Evolutionary conservation across 352 stramenopile species (phyloP).

Genomic region (Globisporangium cederbergense): DNA sequence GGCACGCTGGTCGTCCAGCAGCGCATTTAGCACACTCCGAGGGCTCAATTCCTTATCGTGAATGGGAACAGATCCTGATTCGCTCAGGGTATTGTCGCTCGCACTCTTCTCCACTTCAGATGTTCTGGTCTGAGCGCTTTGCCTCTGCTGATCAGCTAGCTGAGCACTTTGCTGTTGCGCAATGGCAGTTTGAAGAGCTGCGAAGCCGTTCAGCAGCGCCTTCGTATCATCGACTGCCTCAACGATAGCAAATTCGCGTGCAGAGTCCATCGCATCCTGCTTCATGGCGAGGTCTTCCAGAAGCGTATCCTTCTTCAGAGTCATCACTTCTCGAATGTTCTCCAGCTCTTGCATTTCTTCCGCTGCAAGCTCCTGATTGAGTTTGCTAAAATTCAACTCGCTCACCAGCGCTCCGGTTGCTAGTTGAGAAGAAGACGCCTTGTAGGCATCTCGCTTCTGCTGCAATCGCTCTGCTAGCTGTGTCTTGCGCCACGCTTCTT

Average conservation of each 20-base stretch:
- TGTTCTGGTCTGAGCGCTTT: not conserved
- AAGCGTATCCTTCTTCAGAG: constrained; percentile 21
- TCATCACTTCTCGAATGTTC: constrained; percentile 8
- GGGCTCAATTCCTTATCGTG: not conserved
- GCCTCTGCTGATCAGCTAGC: not conserved
- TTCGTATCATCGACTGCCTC: not conserved
- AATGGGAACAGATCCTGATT: not conserved
- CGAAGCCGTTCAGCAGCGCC: constrained; percentile 1
- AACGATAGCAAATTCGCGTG: constrained; percentile 7
- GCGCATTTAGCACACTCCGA: not conserved
- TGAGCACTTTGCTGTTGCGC: not conserved
- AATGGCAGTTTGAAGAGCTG: not conserved
- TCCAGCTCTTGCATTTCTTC: constrained; percentile 15
- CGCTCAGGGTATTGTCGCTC: not conserved
- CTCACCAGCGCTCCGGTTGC: not conserved
- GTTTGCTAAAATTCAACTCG: not conserved
- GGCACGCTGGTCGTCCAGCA: not conserved
- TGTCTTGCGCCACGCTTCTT: constrained; percentile 31
- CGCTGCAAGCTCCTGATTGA: not conserved
- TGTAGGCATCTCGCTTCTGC: constrained; percentile 14
- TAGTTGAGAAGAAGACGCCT: not conserved
- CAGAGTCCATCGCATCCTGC: constrained; percentile 36
- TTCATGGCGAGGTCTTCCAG: constrained; percentile 35
- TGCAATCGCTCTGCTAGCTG: constrained; percentile 27
- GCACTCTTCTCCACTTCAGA: not conserved